Evolutionary conservation across 805 yeast genomes (phyloP).

Genomic region (Priceomyces fermenticarens): DNA sequence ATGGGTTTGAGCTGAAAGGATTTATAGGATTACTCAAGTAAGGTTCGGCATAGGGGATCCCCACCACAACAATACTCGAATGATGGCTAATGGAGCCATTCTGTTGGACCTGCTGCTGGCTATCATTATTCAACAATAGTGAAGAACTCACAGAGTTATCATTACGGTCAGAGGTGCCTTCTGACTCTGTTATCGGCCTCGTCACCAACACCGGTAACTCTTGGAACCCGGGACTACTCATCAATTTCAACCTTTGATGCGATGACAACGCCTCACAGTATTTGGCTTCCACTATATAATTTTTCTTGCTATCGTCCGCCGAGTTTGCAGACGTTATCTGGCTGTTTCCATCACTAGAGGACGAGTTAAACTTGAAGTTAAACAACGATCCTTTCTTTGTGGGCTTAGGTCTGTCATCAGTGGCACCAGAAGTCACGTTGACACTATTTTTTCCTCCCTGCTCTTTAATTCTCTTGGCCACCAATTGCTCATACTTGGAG

Average conservation of each 20-base stretch:
- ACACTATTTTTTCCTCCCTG: slow-evolving; percentile 13
- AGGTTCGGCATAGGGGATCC: slow-evolving; percentile 41
- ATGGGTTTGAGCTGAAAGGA: slow-evolving; percentile 38
- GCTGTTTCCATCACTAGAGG: slow-evolving; percentile 6
- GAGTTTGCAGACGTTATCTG: slow-evolving; percentile 1
- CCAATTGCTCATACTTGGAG: slow-evolving; percentile 37
- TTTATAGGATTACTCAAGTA: slow-evolving; percentile 31
- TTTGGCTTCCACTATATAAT: slow-evolving; percentile 24
- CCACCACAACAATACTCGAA: slow-evolving; percentile 35
- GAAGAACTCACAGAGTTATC: slow-evolving; percentile 36
- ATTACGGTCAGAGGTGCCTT: slow-evolving; percentile 12
- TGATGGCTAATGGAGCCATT: slow-evolving; percentile 25
- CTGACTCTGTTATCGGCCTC: slow-evolving; percentile 23
- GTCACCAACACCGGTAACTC: slow-evolving; percentile 33
- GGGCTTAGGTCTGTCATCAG: slow-evolving; percentile 20
- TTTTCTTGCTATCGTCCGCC: slow-evolving; percentile 6
- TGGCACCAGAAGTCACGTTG: neutral
- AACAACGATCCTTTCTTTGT: slow-evolving; percentile 36
- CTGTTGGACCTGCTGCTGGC: slow-evolving; percentile 9
- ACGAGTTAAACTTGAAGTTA: slow-evolving; percentile 35
- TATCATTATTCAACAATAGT: slow-evolving; percentile 23
- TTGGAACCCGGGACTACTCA: slow-evolving; percentile 27
- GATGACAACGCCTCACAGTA: slow-evolving; percentile 29
- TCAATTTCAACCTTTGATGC: slow-evolving; percentile 31
- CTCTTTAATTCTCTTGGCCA: slow-evolving; percentile 33